A percentile compares a stretch with the other conserved stretches of the same genome.
These are phyloP conservation scores for Beauveria scarabaeidicola DNA, from an alignment of 2,329 filamentous ascomycete species.

Conservation along the genomic window DNA sequence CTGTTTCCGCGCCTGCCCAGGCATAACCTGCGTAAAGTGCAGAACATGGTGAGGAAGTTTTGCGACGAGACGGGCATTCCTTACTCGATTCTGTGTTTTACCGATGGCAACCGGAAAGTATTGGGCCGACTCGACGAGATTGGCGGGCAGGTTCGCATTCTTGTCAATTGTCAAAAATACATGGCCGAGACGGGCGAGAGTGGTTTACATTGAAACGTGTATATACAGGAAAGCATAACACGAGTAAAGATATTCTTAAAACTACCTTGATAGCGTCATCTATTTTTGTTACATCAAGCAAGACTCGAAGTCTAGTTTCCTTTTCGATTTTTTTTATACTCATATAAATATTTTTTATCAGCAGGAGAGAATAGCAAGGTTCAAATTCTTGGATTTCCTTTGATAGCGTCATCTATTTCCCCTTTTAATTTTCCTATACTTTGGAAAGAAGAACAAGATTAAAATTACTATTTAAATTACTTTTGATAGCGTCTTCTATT, in stretches of 20 bases:
- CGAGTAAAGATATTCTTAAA: too few species aligned
- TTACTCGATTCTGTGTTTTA: slow-evolving; percentile 53
- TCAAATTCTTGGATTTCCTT: background rate
- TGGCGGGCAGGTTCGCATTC: slow-evolving; percentile 49
- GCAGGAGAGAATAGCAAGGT: background rate
- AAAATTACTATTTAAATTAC: background rate
- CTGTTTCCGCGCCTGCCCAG: slow-evolving; percentile 59
- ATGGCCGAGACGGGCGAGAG: slow-evolving; percentile 41
- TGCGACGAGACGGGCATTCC: slow-evolving; percentile 55
- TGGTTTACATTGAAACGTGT: slow-evolving; percentile 23
- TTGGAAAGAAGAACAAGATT: too few species aligned
- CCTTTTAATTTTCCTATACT: background rate
- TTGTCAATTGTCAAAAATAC: slow-evolving; percentile 48
- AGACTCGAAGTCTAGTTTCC: too few species aligned
- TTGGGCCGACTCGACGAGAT: slow-evolving; percentile 45
- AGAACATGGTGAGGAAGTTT: slow-evolving; percentile 53
- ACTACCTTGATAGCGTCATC: background rate
- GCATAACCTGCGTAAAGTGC: slow-evolving; percentile 56
- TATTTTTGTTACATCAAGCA: background rate
- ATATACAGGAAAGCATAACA: too few species aligned
- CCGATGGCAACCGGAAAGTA: slow-evolving; percentile 51
- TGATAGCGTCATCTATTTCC: background rate
- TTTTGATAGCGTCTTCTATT: background rate
- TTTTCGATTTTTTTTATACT: background rate
- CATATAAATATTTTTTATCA: background rate